A percentile compares a stretch with the other conserved stretches of the same genome.
These are phyloP conservation scores for Fusarium ramigenum DNA, from an alignment of 2,329 filamentous ascomycete genomes.

Conservation along the genomic window DNA sequence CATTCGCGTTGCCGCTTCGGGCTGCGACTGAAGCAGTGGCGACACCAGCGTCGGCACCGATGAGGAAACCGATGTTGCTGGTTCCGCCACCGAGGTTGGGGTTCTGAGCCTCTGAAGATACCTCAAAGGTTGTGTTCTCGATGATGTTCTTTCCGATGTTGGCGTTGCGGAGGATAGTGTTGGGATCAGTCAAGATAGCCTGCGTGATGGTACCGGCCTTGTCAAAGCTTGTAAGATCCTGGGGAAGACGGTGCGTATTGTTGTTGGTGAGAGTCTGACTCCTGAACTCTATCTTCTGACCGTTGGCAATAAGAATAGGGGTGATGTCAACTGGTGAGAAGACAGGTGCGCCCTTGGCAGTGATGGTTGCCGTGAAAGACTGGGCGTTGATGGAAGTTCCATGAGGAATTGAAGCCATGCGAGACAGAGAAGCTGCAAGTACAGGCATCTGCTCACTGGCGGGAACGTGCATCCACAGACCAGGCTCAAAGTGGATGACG, in stretches of 20 bases:
- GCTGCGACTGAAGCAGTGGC: constrained; percentile 45
- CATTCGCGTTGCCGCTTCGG: constrained; percentile 26
- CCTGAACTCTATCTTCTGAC: background rate
- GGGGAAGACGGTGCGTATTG: constrained; percentile 41
- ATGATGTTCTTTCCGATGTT: constrained; percentile 45
- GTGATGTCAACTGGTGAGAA: constrained; percentile 41
- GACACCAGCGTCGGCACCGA: constrained; percentile 21
- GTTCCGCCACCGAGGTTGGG: constrained; percentile 45
- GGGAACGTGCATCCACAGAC: constrained; percentile 53
- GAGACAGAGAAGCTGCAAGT: constrained; percentile 41
- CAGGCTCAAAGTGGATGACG: constrained; percentile 54
- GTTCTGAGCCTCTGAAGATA: constrained; percentile 37
- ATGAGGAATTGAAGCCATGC: constrained; percentile 56
- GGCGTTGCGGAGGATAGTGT: constrained; percentile 42
- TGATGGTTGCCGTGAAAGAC: constrained; percentile 34
- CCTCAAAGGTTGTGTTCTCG: constrained; percentile 43
- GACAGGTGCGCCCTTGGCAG: constrained; percentile 26
- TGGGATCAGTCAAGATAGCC: constrained; percentile 45
- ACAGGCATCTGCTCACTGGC: constrained; percentile 34
- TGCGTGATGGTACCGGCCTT: constrained; percentile 47
- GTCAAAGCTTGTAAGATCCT: constrained; percentile 43
- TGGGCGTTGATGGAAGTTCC: constrained; percentile 56
- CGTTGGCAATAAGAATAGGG: constrained; percentile 32
- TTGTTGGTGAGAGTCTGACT: constrained; percentile 11
- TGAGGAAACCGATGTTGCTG: constrained; percentile 30